Conservation (phyloP, 2,329 filamentous ascomycete genomes). For the Colletotrichum gloeosporioides region DNA sequence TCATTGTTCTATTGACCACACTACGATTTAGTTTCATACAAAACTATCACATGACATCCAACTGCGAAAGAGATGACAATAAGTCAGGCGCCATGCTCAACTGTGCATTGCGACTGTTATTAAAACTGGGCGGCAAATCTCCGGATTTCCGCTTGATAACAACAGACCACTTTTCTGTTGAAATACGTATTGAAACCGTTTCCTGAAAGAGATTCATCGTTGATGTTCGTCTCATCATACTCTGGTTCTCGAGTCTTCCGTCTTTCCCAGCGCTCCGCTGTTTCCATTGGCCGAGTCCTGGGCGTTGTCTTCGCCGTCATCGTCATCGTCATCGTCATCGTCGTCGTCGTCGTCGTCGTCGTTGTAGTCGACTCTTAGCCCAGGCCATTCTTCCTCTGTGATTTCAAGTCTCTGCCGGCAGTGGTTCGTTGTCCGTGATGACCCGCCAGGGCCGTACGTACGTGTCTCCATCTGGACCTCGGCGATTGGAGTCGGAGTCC, state of each 20-base stretch:
- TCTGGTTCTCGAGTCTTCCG: not conserved
- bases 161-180: not conserved
- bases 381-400: not conserved
- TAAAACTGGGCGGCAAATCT: not conserved
- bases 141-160: not conserved
- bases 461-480: not conserved
- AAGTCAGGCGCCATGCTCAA: not conserved
- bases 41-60: not conserved
- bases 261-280: not conserved
- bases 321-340: not conserved
- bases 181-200: not conserved
- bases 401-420: not conserved
- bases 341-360: not conserved
- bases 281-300: not conserved
- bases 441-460: not conserved
- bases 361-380: not conserved
- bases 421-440: not conserved
- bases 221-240: not conserved
- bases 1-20: not conserved
- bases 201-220: not conserved
- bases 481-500: not conserved
- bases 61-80: not conserved
- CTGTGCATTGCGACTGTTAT: not conserved
- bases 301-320: not conserved
- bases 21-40: not conserved